Conservation (phyloP, 2,329 filamentous ascomycete genomes). For the Botryotinia narcissicola region DNA sequence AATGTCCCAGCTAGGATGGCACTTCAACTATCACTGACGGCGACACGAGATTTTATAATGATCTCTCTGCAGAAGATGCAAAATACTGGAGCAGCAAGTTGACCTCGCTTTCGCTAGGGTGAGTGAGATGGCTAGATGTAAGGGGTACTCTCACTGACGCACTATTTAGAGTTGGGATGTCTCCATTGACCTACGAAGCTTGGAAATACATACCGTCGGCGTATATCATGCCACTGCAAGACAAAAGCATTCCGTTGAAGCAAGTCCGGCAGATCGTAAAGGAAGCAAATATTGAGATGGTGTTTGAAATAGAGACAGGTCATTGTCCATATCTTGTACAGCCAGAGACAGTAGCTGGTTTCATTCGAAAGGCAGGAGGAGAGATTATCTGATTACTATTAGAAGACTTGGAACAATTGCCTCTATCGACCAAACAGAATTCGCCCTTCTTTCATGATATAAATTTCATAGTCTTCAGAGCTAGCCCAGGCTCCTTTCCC, state of each 20-base stretch:
- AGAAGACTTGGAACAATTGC: not conserved
- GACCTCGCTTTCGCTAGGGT: not conserved
- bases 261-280: not conserved
- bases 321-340: not conserved
- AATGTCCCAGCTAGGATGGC: not conserved
- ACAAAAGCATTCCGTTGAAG: not conserved
- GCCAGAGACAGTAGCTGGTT: not conserved
- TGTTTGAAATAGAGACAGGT: not conserved
- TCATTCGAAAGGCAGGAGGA: not conserved
- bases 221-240: not conserved
- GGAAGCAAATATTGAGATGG: not conserved
- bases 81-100: not conserved
- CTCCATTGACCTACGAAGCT: not conserved
- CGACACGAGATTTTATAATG: not conserved
- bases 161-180: not conserved
- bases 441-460: not conserved
- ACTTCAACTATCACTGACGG: not conserved
- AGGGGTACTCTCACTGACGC: not conserved
- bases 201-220: not conserved
- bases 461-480: not conserved
- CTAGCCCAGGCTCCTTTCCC: not conserved
- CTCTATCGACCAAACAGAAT: not conserved
- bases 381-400: not conserved
- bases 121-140: not conserved
- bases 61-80: not conserved